Base-by-base conservation (phyloP, 2,329 filamentous ascomycete species). In the Diaporthe eres region DNA sequence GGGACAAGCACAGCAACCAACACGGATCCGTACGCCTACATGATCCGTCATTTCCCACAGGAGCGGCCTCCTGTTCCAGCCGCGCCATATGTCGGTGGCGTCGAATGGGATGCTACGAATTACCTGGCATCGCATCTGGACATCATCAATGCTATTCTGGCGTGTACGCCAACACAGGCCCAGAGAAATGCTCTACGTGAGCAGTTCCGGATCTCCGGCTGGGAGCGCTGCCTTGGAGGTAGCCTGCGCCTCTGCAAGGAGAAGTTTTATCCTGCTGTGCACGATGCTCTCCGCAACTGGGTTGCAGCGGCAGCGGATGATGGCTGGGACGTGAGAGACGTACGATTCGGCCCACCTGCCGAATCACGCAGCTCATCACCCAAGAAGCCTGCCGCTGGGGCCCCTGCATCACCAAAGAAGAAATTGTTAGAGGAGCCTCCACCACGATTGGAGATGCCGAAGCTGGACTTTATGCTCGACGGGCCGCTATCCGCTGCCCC, bases 81-180 rank as follows among this genome's bases (percentile, higher is more conserved):
- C 22, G 96, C 96, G 7, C 96, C 96, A 0, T 98, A 98, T 82
- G 96, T 98, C 57, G 97, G 97, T 67, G 96, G 97, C 72, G 97
- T 98, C 13, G 97, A 99, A 85, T 98, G 97, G 97, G 97, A 98
- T 82, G 97, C 97, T 3, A 98, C 97, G 13, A 98, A 98, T 84
- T 98, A 98, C 83, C 89, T 98, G 15, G 95, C 96, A 25, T 94
- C 94, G 0, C 96, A 99, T 81, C 89, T 99, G 13, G 97, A 98
- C 81, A 92, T 99, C 15, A 86, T 98, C 80, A 99, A 98, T 81
- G 96, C 95, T 42, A 91, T 98, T 74, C 86, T 98, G 75, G 95
- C 96, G 0, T 96, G 93, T 75, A 90, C 97, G 0, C 93, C 94
- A 0, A 93, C 92, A 0, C 80, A 82, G 2, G 84, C 89, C 34